phyloP scores from a whole-genome alignment of 768 basidiomycete genomes.

The Boletus rubroflammeus region DNA sequence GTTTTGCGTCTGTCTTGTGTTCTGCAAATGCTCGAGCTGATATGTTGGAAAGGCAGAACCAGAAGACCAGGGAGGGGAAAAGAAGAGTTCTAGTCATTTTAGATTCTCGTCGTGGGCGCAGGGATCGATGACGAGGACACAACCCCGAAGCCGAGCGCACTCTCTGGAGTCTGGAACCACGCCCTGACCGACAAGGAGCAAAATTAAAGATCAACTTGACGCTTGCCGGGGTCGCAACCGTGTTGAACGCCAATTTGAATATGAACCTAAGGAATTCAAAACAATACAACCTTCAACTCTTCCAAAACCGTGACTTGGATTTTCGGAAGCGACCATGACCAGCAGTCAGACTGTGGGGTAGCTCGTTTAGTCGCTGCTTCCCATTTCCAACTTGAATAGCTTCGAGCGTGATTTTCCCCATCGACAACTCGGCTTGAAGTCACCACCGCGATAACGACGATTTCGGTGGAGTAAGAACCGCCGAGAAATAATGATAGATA shows the following conservation, averaged over 20 bases:
- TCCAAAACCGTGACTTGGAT: background rate
- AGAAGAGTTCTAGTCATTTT: conserved; percentile 11
- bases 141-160: background rate
- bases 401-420: no score
- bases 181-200: background rate
- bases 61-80: conserved; percentile 9
- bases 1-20: background rate
- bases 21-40: conserved; percentile 5
- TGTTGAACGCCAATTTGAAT: conserved; percentile 1
- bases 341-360: background rate
- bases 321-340: background rate
- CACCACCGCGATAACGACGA: no score
- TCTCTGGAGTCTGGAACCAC: background rate
- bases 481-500: no score
- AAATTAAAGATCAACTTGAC: background rate
- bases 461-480: no score
- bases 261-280: conserved; percentile 15
- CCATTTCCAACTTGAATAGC: no score
- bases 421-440: no score
- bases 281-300: background rate
- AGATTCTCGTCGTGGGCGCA: background rate
- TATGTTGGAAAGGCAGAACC: conserved; percentile 5
- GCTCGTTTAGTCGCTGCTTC: background rate
- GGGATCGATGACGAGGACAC: background rate
- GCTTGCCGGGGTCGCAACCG: background rate